These are phyloP conservation scores for Saxispiralis lemnorum DNA, from an alignment of 495 filamentous ascomycete species.

Conservation along the genomic window DNA sequence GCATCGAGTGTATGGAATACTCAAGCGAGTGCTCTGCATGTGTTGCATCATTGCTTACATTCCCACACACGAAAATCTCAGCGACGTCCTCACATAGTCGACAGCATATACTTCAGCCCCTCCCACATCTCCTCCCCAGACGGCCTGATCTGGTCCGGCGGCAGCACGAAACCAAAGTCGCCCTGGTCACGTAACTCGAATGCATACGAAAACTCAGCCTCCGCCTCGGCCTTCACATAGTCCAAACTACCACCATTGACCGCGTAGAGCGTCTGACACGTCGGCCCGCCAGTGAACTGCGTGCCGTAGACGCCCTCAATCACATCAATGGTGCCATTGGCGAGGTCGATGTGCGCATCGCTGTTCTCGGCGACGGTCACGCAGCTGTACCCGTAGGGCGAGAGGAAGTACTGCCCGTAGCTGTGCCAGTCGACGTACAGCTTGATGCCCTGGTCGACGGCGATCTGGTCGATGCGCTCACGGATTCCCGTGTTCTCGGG, in stretches of 20 bases:
- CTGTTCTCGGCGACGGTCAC: constrained; percentile 27
- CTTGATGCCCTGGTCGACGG: constrained; percentile 31
- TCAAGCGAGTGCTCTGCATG: no score
- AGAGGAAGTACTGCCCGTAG: constrained; percentile 37
- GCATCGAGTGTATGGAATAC: no score
- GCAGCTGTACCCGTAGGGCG: constrained; percentile 33
- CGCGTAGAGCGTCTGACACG: constrained; percentile 41
- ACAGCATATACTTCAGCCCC: constrained; percentile 34
- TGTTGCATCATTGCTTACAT: no score
- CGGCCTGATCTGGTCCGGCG: constrained; percentile 37
- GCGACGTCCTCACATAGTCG: constrained; percentile 15
- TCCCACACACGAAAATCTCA: no score
- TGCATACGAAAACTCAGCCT: constrained; percentile 37
- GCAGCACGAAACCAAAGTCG: constrained; percentile 38
- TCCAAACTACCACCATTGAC: constrained; percentile 38
- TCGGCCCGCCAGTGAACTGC: constrained; percentile 29
- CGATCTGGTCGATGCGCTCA: constrained; percentile 25
- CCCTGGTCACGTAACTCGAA: constrained; percentile 36
- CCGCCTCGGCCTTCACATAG: constrained; percentile 34
- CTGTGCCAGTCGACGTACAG: constrained; percentile 45
- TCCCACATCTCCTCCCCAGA: constrained; percentile 35
- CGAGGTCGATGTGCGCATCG: constrained; percentile 18
- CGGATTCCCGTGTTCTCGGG: constrained; percentile 33
- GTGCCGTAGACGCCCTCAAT: constrained; percentile 32
- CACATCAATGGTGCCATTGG: constrained; percentile 18